Percentiles rank a stretch among this genome's conserved stretches.
Conservation (phyloP, 139 green algal genomes). For the Ettlia oleoabundans region DNA sequence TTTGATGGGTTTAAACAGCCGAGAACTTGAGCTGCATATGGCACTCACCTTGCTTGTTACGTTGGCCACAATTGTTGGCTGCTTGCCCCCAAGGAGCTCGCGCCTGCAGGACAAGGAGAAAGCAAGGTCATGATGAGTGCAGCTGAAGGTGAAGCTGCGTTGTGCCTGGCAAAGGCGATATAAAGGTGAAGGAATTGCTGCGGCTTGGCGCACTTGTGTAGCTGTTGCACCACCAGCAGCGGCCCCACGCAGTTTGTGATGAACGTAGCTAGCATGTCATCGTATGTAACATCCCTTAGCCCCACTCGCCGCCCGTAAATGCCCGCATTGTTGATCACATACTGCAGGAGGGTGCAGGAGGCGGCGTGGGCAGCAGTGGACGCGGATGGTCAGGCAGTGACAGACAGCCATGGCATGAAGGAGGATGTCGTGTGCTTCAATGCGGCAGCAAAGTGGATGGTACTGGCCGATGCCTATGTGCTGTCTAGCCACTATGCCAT, state of each 20-base stretch:
- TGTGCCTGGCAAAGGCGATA: not conserved
- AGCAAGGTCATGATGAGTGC: too few relatives aligned
- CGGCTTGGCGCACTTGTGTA: constrained; percentile 25
- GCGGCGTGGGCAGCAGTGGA: too few relatives aligned
- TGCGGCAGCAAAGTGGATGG: not conserved
- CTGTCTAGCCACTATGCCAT: too few relatives aligned
- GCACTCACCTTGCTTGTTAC: constrained; percentile 36
- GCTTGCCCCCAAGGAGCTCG: constrained; percentile 30
- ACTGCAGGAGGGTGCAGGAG: too few relatives aligned
- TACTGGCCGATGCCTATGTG: too few relatives aligned
- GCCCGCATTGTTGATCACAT: constrained; percentile 51
- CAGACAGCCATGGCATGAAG: not conserved
- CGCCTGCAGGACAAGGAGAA: not conserved
- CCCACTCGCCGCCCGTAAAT: constrained; percentile 28
- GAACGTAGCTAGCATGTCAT: constrained; percentile 39
- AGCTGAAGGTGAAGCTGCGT: too few relatives aligned
- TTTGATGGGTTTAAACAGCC: too few relatives aligned
- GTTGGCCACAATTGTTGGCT: constrained; percentile 24
- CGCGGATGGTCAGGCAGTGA: too few relatives aligned
- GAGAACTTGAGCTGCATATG: too few relatives aligned
- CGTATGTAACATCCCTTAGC: not conserved
- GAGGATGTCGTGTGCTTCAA: not conserved
- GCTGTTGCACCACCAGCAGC: constrained; percentile 34
- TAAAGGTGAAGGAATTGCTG: not conserved
- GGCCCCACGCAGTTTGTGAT: constrained; percentile 38